These are phyloP conservation scores for Elongisporangium undulatum DNA, from an alignment of 352 stramenopile species.

Conservation along the genomic window DNA sequence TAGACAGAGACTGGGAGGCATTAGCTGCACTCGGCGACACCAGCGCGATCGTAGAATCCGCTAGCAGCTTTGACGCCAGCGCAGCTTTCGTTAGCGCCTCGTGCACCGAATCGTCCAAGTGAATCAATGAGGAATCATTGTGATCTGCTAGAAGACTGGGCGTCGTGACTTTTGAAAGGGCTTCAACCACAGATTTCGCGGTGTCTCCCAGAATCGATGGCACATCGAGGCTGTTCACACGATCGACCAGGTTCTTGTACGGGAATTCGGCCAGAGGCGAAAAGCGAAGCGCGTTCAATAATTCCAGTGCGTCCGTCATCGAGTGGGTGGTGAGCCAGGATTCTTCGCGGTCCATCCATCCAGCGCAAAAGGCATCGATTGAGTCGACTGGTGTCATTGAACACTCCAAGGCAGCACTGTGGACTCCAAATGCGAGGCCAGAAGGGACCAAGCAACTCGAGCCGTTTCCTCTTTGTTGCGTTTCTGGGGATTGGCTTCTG, in stretches of 20 bases:
- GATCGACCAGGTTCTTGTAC: slow-evolving; percentile 23
- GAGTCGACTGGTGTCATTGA: slow-evolving; percentile 20
- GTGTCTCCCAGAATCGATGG: slow-evolving; percentile 15
- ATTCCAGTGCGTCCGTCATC: slow-evolving; percentile 11
- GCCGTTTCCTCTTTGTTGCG: slow-evolving; percentile 14
- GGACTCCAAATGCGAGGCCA: not conserved
- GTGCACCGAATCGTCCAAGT: slow-evolving; percentile 14
- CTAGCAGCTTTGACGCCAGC: slow-evolving; percentile 30
- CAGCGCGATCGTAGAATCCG: not conserved
- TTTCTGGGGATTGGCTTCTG: slow-evolving; percentile 21
- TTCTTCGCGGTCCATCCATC: slow-evolving; percentile 38
- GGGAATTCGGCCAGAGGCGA: slow-evolving; percentile 34
- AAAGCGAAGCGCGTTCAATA: slow-evolving; percentile 36
- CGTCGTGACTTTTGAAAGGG: slow-evolving; percentile 1
- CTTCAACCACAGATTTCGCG: not conserved
- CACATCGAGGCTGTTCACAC: slow-evolving; percentile 19
- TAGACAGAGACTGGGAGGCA: not conserved
- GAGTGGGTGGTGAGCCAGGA: slow-evolving; percentile 20
- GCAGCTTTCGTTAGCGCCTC: slow-evolving; percentile 21
- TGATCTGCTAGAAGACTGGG: not conserved
- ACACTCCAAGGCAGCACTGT: slow-evolving; percentile 18
- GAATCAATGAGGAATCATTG: slow-evolving; percentile 6
- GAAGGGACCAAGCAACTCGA: not conserved
- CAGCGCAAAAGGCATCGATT: slow-evolving; percentile 32
- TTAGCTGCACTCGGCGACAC: not conserved